Evolutionary conservation across 129 eudicot species (phyloP).

Genomic region (Chrysanthemum seticuspe): DNA sequence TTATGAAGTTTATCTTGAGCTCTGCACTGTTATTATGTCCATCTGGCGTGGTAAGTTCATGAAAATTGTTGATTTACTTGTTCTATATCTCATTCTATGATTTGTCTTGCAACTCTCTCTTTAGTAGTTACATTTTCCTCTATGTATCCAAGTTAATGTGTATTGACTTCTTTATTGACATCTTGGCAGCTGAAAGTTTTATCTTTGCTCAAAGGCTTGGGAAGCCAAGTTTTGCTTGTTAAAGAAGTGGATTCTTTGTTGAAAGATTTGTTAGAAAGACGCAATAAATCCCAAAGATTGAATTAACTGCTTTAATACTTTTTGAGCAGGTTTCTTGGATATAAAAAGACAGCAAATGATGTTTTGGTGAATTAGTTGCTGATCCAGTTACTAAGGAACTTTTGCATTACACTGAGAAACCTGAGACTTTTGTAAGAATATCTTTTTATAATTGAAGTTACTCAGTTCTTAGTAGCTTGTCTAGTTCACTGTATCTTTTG

Average conservation of each 20-base stretch:
- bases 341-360: too few species aligned
- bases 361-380: slow-evolving; percentile 88
- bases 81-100: neutral
- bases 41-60: slow-evolving; percentile 63
- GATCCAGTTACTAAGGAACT: slow-evolving; percentile 86
- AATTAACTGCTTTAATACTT: too few species aligned
- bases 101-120: neutral
- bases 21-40: slow-evolving; percentile 47
- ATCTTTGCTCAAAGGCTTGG: slow-evolving; percentile 73
- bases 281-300: slow-evolving; percentile 14
- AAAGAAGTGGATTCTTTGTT: slow-evolving; percentile 49
- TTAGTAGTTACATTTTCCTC: neutral
- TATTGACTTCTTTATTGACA: slow-evolving; percentile 9
- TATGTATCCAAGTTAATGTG: neutral
- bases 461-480: slow-evolving; percentile 10
- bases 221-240: slow-evolving; percentile 52
- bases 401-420: slow-evolving; percentile 93
- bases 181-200: slow-evolving; percentile 63
- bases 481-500: slow-evolving; percentile 13
- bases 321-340: slow-evolving; percentile 76
- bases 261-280: slow-evolving; percentile 52
- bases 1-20: slow-evolving; percentile 50
- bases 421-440: slow-evolving; percentile 95
- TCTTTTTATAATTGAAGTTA: neutral
- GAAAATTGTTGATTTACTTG: neutral